These are phyloP conservation scores for Breynia disticha DNA, from an alignment of 441 rosid genomes.

Conservation along the genomic window DNA sequence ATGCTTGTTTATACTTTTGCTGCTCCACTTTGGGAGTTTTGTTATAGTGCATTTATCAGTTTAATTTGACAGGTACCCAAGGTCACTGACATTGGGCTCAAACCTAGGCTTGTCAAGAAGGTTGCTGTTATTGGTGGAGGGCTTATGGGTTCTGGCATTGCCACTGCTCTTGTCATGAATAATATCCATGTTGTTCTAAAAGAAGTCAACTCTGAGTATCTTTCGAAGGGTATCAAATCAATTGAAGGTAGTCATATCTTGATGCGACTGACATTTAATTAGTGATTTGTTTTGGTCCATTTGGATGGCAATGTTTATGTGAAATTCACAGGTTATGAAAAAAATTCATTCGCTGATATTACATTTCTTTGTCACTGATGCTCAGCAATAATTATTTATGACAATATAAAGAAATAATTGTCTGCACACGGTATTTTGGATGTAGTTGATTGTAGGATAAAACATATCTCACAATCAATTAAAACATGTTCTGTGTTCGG, in stretches of 20 bases:
- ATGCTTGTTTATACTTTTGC: background rate
- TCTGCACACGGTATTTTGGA: no score
- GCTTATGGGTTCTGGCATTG: slow-evolving; percentile 96
- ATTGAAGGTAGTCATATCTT: slow-evolving; percentile 50
- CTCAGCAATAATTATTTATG: no score
- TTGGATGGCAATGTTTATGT: background rate
- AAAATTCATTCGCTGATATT: no score
- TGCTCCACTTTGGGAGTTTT: background rate
- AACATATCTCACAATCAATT: no score
- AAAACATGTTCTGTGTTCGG: no score
- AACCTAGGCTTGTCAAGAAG: slow-evolving; percentile 69
- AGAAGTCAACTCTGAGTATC: slow-evolving; percentile 84
- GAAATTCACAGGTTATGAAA: background rate
- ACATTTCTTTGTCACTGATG: no score
- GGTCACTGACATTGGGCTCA: slow-evolving; percentile 73
- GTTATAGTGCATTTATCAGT: slow-evolving; percentile 1
- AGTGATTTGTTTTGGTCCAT: background rate
- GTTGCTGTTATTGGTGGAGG: slow-evolving; percentile 99
- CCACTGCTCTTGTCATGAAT: slow-evolving; percentile 65
- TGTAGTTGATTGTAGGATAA: no score
- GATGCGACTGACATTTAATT: slow-evolving; percentile 8
- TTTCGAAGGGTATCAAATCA: slow-evolving; percentile 59
- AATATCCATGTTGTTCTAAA: slow-evolving; percentile 67
- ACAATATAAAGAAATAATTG: no score
- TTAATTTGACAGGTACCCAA: slow-evolving; percentile 63